Evolutionary conservation across 2,329 filamentous ascomycete species (phyloP).

Genomic region (Colletotrichum sp.): DNA sequence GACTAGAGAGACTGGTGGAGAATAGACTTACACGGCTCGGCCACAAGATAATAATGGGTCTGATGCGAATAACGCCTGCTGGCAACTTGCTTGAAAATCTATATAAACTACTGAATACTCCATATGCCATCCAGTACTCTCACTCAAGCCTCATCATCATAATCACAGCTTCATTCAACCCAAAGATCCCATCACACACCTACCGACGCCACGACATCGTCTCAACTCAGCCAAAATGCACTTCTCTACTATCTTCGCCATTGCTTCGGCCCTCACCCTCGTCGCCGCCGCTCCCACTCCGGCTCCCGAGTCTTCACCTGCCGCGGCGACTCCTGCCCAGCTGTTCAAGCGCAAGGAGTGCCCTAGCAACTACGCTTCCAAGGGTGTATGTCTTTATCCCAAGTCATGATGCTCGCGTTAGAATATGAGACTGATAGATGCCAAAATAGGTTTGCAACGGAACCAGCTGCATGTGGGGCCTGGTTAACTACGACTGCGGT

Average conservation of each 20-base stretch:
- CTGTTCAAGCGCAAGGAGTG: background rate
- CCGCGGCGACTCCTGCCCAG: background rate
- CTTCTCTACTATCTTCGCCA: background rate
- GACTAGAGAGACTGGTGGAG: background rate
- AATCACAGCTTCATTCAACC: background rate
- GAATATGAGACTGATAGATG: background rate
- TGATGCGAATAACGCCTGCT: background rate
- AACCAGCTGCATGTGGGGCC: background rate
- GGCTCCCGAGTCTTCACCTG: background rate
- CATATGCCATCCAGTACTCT: background rate
- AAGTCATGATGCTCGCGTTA: background rate
- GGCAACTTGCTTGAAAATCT: background rate
- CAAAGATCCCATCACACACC: background rate
- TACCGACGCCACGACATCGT: rapidly evolving
- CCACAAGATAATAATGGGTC: background rate
- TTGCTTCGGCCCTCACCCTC: background rate
- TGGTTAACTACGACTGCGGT: background rate
- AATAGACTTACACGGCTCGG: background rate
- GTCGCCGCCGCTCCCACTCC: background rate
- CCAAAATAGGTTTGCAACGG: background rate
- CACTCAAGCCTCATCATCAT: background rate
- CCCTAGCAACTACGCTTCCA: background rate
- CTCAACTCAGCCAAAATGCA: background rate
- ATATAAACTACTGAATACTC: background rate
- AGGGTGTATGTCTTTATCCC: background rate